These are phyloP conservation scores for Xylariaceae sp. DNA, from an alignment of 2,329 filamentous ascomycete species.

Conservation along the genomic window DNA sequence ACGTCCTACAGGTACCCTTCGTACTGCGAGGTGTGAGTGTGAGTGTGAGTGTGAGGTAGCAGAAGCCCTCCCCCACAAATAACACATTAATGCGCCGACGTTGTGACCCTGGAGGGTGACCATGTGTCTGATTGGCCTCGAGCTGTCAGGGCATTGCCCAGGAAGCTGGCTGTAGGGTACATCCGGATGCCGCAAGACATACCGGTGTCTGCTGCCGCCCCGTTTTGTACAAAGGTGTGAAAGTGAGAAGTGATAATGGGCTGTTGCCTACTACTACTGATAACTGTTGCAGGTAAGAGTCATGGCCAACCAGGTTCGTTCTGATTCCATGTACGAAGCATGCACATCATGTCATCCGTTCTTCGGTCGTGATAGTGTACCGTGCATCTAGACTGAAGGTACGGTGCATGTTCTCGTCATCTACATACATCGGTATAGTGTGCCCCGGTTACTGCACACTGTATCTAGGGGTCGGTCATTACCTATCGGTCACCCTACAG, in stretches of 20 bases:
- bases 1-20: too few species aligned
- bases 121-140: slow-evolving; percentile 10
- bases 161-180: neutral
- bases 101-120: slow-evolving; percentile 9
- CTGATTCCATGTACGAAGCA: neutral
- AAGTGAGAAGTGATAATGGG: neutral
- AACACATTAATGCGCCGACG: neutral
- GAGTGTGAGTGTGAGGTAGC: too few species aligned
- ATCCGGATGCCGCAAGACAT: slow-evolving; percentile 1
- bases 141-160: slow-evolving; percentile 3
- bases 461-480: neutral
- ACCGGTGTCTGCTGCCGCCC: neutral
- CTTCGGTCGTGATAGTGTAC: too few species aligned
- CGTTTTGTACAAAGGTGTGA: neutral
- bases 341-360: neutral
- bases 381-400: neutral
- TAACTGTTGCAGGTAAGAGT: neutral
- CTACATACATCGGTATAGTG: neutral
- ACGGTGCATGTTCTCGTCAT: neutral
- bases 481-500: slow-evolving; percentile 6
- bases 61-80: neutral
- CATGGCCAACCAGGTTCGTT: neutral
- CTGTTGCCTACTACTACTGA: neutral
- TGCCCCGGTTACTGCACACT: neutral
- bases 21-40: too few species aligned